These are phyloP conservation scores for Botrytis byssoidea DNA, from an alignment of 2,329 filamentous ascomycete genomes.

Conservation along the genomic window DNA sequence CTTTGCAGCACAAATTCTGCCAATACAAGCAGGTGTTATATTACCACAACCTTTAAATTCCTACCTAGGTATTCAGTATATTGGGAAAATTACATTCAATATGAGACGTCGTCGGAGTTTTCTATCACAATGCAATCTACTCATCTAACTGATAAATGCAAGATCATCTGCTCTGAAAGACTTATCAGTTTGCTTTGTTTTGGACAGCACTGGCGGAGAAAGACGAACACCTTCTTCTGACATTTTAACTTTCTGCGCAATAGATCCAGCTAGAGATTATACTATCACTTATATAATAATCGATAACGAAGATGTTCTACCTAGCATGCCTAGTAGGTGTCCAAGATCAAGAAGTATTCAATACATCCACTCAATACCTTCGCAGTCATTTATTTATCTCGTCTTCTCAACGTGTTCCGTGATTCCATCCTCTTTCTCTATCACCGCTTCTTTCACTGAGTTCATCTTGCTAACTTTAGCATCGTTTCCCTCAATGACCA, in stretches of 20 bases:
- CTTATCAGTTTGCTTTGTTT: neutral
- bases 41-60: too few species aligned
- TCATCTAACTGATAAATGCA: neutral
- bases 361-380: neutral
- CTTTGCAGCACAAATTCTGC: neutral
- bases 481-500: conserved; percentile 66
- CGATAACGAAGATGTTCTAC: neutral
- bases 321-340: neutral
- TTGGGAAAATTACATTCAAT: too few species aligned
- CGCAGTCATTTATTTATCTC: neutral
- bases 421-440: conserved; percentile 23
- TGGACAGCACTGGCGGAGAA: neutral
- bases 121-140: neutral
- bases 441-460: conserved; percentile 17
- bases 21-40: neutral
- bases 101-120: neutral
- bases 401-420: conserved; percentile 21
- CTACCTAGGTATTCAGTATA: neutral
- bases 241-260: neutral
- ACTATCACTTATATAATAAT: neutral
- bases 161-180: neutral
- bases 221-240: neutral
- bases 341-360: neutral
- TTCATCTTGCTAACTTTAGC: conserved; percentile 38
- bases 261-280: neutral